Base-by-base conservation (phyloP, 2,329 filamentous ascomycete species). In the Aspergillus sp. region DNA sequence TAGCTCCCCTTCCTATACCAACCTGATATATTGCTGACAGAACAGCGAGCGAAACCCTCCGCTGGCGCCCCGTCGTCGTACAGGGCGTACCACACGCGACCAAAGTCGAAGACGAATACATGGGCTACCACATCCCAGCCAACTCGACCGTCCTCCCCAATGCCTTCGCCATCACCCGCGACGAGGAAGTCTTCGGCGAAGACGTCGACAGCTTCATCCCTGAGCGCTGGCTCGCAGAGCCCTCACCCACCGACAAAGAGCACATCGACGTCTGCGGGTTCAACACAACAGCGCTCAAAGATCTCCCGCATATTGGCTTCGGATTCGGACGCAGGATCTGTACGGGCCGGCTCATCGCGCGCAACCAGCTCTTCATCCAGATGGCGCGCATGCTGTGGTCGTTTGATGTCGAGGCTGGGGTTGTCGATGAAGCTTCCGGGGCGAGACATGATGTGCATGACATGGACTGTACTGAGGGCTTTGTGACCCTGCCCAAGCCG, bases 361-460 rank as follows among this genome's bases (percentile, higher is more conserved):
- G 49, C 9, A 52, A 52, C 11, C 49, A 52, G 23, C 49, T 52
- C 11, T 52, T 52, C 11, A 52, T 52, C 23, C 49, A 52, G 49
- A 52, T 52, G 49, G 49, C 49, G 49, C 49, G 49, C 8, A 43
- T 52, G 49, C 49, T 52, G 2, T 52, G 49, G 49, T 15, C 49
- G 9, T 52, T 43, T 35, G 49, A 52, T 9, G 49, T 52, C 7
- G 39, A 52, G 3, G 39, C 49, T 15, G 49, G 49, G 12, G 25
- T 52, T 23, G 49, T 52, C 3, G 49, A 40, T 14, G 33, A 40
- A 19, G 14, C 11, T 7, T 8, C n/a, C 2, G 39, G 39, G n/a
- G 14, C 12, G 1, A 33, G 39, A 15, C 39, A 52, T 6, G 21
- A 15, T 5, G 49, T 52, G 3, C 25, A 52, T 41, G 49, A 52